Evolutionary conservation across 352 stramenopile genomes (phyloP), one percentile per base, ranked within the genome.

Genomic region (Phytophthora capsici): DNA sequence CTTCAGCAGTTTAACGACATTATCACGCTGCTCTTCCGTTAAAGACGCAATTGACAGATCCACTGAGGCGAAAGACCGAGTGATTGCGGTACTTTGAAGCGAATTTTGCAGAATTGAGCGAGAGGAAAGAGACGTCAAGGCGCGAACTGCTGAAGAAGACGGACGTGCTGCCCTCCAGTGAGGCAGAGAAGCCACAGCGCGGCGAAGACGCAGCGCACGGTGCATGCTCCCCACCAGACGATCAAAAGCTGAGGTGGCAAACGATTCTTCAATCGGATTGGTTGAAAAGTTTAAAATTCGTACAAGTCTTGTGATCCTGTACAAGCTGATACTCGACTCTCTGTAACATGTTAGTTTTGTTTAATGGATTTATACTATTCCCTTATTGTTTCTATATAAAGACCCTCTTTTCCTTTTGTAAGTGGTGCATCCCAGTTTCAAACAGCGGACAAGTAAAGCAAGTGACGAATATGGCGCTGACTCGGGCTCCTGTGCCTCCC

Each of bases 1-100:
- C n/a, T 80, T 80, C 10, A 91, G 65, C 38, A 78, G 28, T 37
- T 50, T 40, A 32, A 89, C 72, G 14, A 76, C 57, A 6, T 48
- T 61, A 30, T 78, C 48, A 16, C 50, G 64, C 3, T 66, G 37
- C 34, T 70, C 58, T 8, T 48, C 45, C 12, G 50, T 60, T 14
- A 17, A 26, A 32, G 3, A 16, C 26, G 28, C 20, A 48, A 30
- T 4, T 10, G 50, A 56, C 22, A 32, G 17, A 20, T 36, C 53
- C 30, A 53, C 19, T 16, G 64, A 69, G 25, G 62, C 40, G 20
- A 69, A 75, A 5, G 37, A 50, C 7, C 51, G 62, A 8, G 32
- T 26, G 20, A 37, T n/a, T 2, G 17, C 13, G 16, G 19, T 12
- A 53, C 30, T 63, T 45, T 25, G 19, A 17, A 50, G 59, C 41